These are phyloP conservation scores for Podila horticola DNA, from an alignment of 192 early-diverging fungal species.

Conservation along the genomic window DNA sequence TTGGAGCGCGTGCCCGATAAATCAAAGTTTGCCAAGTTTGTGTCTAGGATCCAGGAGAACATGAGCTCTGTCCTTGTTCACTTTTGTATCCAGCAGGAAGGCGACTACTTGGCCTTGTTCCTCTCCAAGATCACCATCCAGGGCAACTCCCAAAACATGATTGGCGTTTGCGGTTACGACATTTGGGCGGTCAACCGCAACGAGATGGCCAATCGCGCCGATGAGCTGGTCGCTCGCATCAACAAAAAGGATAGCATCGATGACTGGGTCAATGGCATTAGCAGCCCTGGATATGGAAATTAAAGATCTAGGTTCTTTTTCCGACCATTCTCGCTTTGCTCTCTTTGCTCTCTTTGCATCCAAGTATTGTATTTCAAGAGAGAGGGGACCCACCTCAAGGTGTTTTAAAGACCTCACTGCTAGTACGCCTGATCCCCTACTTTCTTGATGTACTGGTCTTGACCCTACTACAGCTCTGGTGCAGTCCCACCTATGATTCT, in stretches of 20 bases:
- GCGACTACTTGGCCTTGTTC: slow-evolving; percentile 11
- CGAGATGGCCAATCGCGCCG: slow-evolving; percentile 3
- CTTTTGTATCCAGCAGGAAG: slow-evolving; percentile 8
- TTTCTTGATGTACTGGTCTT: too few relatives aligned
- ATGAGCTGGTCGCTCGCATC: slow-evolving; percentile 4
- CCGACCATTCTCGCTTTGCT: too few relatives aligned
- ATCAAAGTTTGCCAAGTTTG: not conserved
- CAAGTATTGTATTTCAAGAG: too few relatives aligned
- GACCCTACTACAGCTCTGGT: too few relatives aligned
- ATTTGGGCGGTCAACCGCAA: slow-evolving; percentile 3
- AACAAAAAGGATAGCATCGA: slow-evolving; percentile 2
- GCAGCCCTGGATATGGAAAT: not conserved
- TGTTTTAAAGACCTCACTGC: too few relatives aligned
- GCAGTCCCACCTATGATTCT: too few relatives aligned
- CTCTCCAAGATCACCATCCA: not conserved
- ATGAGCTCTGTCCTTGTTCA: not conserved
- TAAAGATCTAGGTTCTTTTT: not conserved
- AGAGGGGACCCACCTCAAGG: too few relatives aligned
- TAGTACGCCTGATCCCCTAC: too few relatives aligned
- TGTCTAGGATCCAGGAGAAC: not conserved
- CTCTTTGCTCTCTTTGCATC: too few relatives aligned
- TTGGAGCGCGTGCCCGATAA: slow-evolving; percentile 1
- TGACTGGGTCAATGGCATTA: not conserved
- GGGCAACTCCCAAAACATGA: not conserved
- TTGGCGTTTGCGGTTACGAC: slow-evolving; percentile 8